A percentile compares a stretch with the other conserved stretches of the same genome.
These are phyloP conservation scores for Aphanocladium album DNA, from an alignment of 2,329 filamentous ascomycete genomes.

Conservation along the genomic window DNA sequence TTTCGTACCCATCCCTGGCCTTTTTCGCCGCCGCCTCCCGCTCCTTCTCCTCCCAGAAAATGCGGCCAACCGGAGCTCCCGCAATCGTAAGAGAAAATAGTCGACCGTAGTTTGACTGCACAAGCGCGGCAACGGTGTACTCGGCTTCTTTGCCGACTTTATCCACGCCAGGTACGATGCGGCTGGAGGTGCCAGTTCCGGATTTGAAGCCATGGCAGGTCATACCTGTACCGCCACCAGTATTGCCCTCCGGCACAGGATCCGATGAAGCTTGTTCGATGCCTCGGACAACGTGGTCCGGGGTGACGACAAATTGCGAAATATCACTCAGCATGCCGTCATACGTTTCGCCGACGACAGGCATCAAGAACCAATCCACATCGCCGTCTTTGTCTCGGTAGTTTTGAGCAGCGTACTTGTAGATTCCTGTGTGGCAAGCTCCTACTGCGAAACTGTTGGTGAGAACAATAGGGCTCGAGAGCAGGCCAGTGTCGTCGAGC, in stretches of 20 bases:
- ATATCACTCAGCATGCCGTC: constrained; percentile 55
- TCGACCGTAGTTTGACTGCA: constrained; percentile 58
- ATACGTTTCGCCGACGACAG: constrained; percentile 55
- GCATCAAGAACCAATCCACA: constrained; percentile 47
- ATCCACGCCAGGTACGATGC: constrained; percentile 35
- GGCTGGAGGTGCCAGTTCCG: constrained; percentile 53
- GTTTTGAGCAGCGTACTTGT: constrained; percentile 45
- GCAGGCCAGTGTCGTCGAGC: constrained; percentile 52
- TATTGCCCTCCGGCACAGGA: constrained; percentile 52
- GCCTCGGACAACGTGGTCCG: constrained; percentile 47
- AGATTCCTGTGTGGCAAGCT: constrained; percentile 49
- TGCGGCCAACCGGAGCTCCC: constrained; percentile 52
- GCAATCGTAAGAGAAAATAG: constrained; percentile 48
- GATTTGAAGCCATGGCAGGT: constrained; percentile 58
- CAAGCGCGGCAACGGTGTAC: constrained; percentile 54
- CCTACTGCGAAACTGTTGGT: constrained; percentile 54
- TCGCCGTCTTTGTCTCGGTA: constrained; percentile 33
- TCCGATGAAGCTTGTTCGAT: constrained; percentile 45
- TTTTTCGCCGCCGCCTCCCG: neutral
- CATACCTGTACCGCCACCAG: constrained; percentile 61
- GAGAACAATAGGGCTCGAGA: constrained; percentile 51
- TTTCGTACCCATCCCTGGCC: constrained; percentile 22
- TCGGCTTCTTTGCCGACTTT: constrained; percentile 24
- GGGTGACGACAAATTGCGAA: constrained; percentile 43
- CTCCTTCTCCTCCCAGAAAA: constrained; percentile 32